Base-by-base conservation (phyloP, 768 basidiomycete species). In the Suillus alpinus region DNA sequence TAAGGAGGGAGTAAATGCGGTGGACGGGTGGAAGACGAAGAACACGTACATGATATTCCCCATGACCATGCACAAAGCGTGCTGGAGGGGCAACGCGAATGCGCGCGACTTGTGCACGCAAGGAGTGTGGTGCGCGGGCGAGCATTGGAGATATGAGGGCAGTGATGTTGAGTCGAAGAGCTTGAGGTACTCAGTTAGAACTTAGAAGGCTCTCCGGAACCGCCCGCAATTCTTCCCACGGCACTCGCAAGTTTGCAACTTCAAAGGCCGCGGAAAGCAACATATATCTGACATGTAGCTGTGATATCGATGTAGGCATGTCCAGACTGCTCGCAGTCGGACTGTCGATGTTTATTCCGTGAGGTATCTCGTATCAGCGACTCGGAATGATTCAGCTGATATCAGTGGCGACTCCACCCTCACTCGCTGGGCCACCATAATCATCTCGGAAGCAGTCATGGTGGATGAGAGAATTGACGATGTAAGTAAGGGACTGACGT, bases 41-140 rank as follows among this genome's bases (percentile, higher is more conserved):
- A 34, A 61, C 4, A 49, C 71, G 37, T 77, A 88, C 86, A 61
- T 87, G 83, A 66, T 86, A 86, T 59, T 71, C 69, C 44, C 71
- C 71, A 57, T 86, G 76, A 47, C 79, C 83, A 65, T 83, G 83
- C 9, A 71, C 80, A 57, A 81, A 79, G 59, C 81, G 83, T 47
- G 75, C 75, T 14, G 76, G 69, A 2, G 66, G 41, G 16, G 59
- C 31, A 39, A 64, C 56, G 23, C 64, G 73, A 37, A 66, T 58
- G 53, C 75, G 77, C 46, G 67, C 53, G 37, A 73, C 63, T 64
- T 77, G 77, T 40, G 80, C 77, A 63, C 81, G 80, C 57, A 77
- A 61, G 29, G 64, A 66, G 59, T 73, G 71, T 59, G 82, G 81
- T 67, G 79, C 75, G 60, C 80, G 75, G 41, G 79, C 68, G 59